A percentile compares a stretch with the other conserved stretches of the same genome.
phyloP scores from a whole-genome alignment of 23 red algal species.

The Gracilaria gracilis region DNA sequence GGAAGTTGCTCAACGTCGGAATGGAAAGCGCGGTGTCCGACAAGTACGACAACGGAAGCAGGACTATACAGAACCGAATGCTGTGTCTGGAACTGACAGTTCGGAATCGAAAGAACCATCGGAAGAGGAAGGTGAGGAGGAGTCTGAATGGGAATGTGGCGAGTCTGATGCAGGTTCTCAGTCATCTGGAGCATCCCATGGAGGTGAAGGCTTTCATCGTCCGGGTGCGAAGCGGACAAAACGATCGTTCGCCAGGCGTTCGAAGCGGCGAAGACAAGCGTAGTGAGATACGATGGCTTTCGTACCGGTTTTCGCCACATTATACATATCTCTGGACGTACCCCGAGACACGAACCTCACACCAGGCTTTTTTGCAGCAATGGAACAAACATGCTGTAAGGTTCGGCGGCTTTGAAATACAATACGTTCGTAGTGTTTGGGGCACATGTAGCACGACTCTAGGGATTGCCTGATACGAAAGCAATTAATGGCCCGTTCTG shows the following conservation, averaged over 20 bases:
- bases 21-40: not conserved
- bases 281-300: not conserved
- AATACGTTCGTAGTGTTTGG: not conserved
- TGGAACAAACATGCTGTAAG: no score
- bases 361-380: no score
- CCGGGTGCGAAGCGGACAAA: not conserved
- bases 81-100: not conserved
- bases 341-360: not conserved
- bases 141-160: conserved; percentile 18
- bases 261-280: conserved; percentile 9
- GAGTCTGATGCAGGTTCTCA: not conserved
- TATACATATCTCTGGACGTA: not conserved
- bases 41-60: conserved; percentile 11
- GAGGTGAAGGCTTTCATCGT: not conserved
- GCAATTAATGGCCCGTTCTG: not conserved
- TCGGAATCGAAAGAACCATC: conserved; percentile 28
- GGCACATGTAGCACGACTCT: not conserved
- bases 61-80: not conserved
- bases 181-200: not conserved
- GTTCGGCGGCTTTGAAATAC: no score
- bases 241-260: conserved; percentile 5
- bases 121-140: conserved; percentile 22
- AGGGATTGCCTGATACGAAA: not conserved
- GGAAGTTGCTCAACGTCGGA: not conserved
- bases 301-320: not conserved